Conservation (phyloP, 2,329 filamentous ascomycete genomes). For the Phialemonium atrogriseum region DNA sequence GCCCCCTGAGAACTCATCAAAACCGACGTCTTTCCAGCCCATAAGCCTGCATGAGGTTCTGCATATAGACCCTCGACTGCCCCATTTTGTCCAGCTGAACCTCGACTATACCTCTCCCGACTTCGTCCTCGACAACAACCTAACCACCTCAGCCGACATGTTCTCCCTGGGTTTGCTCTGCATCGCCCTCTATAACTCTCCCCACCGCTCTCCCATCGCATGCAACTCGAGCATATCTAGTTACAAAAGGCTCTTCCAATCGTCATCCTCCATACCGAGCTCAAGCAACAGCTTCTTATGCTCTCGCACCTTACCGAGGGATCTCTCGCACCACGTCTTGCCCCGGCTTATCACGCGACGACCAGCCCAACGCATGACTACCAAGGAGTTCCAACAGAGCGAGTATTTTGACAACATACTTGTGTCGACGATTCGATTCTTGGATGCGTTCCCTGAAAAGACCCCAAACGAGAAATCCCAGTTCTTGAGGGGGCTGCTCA, state of each 20-base stretch:
- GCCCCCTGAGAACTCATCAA: slow-evolving; percentile 66
- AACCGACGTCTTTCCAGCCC: slow-evolving; percentile 66
- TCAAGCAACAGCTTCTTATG: slow-evolving; percentile 77
- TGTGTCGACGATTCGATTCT: slow-evolving; percentile 90
- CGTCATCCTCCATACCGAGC: slow-evolving; percentile 70
- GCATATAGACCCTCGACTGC: slow-evolving; percentile 77
- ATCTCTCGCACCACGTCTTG: slow-evolving; percentile 67
- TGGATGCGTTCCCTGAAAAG: slow-evolving; percentile 87
- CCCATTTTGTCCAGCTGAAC: slow-evolving; percentile 75
- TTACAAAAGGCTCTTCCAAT: slow-evolving; percentile 78
- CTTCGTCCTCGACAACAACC: slow-evolving; percentile 84
- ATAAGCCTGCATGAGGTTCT: slow-evolving; percentile 78
- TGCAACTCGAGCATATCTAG: slow-evolving; percentile 70
- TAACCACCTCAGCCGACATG: slow-evolving; percentile 79
- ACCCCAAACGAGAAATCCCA: slow-evolving; percentile 83
- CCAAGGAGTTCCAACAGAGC: slow-evolving; percentile 87
- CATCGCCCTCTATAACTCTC: slow-evolving; percentile 88
- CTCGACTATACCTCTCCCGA: slow-evolving; percentile 93
- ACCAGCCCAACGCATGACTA: slow-evolving; percentile 79
- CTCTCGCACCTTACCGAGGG: slow-evolving; percentile 69
- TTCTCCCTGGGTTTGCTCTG: slow-evolving; percentile 89
- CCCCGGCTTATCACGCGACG: slow-evolving; percentile 80
- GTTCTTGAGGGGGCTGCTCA: slow-evolving; percentile 81
- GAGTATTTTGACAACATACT: slow-evolving; percentile 96
- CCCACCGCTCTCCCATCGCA: slow-evolving; percentile 79